Base-by-base conservation (phyloP, 345 rosid species). In the Eucalyptus regnans region DNA sequence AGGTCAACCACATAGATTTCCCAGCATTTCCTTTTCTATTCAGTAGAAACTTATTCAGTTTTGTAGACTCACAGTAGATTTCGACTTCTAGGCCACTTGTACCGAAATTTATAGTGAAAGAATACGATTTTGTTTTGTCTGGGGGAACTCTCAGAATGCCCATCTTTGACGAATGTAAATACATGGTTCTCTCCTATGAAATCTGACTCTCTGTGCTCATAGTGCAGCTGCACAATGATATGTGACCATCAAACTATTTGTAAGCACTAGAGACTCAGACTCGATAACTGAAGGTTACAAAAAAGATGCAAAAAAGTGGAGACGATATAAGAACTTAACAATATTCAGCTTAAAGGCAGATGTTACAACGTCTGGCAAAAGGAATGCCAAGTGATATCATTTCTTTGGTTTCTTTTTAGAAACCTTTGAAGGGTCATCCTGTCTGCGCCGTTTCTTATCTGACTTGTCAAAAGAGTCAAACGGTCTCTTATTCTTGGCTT, bases 391-490 rank as follows among this genome's bases (percentile, higher is more conserved):
- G 48, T 41, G 84, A 76, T 10, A 20, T 92, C 89, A 94, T 49
- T 88, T 16, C 91, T 91, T 91, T 88, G 88, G 50, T 89, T 93
- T 92, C 89, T 91, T 93, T 81, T 88, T 92, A 31, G 91, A 90
- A 86, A 90, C 60, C 80, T 90, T 88, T 17, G 88, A 33, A 52
- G 52, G 87, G 86, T 86, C 87, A 89, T 89, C 90, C 31, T 90
- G 90, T 88, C 94, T 81, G 87, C 37, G 90, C 50, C 94, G 90
- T 88, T 93, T 96, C 91, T 91, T 94, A 60, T 90, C 92, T 83
- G 87, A 87, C 91, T 86, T 90, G 79, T 92, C 95, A 37, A 86
- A 88, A 79, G 95, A 91, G 23, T 92, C 92, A 89, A 94, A 94
- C 23, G 94, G 93, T 88, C 76, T 89, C 89, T 91, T 33, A 87